Conservation (phyloP, 176 grass and related monocot genomes). For the Cocos nucifera region DNA sequence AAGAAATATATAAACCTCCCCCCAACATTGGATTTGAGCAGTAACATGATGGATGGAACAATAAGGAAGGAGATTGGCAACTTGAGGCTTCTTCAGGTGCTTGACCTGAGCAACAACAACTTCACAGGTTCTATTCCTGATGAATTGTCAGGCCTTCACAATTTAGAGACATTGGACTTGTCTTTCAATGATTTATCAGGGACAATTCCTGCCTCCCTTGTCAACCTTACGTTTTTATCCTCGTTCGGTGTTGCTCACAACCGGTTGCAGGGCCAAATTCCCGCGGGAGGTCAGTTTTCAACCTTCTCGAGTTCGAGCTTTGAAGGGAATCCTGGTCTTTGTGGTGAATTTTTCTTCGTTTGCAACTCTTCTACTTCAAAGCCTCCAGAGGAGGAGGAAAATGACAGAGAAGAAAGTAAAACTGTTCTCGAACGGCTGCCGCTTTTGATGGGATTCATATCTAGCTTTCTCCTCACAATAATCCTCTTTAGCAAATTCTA, state of each 20-base stretch:
- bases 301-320: background rate
- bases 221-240: background rate
- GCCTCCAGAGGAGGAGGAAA: too few species aligned
- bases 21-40: background rate
- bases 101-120: background rate
- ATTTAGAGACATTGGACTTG: constrained; percentile 2
- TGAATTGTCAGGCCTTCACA: background rate
- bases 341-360: too few species aligned
- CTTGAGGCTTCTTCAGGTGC: background rate
- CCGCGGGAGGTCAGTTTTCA: background rate
- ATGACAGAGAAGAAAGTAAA: too few species aligned
- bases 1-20: background rate
- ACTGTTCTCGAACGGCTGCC: too few species aligned
- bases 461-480: too few species aligned
- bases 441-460: too few species aligned
- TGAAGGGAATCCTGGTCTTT: too few species aligned
- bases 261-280: background rate
- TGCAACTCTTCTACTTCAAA: too few species aligned
- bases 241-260: background rate
- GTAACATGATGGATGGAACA: background rate
- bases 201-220: background rate
- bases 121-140: background rate
- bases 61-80: background rate
- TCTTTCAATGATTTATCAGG: constrained; percentile 5
- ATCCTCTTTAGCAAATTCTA: too few species aligned